phyloP scores from a whole-genome alignment of 2,329 filamentous ascomycete genomes.

The Cadophora malorum region DNA sequence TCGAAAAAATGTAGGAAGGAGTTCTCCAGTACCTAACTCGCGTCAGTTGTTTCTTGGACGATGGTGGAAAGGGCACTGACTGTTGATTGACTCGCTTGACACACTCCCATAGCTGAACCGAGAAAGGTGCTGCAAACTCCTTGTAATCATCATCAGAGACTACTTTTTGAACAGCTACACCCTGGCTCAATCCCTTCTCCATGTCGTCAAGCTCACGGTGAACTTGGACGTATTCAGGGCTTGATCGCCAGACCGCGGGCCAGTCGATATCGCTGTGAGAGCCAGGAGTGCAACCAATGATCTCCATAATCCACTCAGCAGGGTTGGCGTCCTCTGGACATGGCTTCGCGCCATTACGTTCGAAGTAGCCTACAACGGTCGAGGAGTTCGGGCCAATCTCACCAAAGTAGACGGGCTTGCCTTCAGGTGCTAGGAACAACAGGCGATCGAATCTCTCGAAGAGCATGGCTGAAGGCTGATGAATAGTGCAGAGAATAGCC shows the following conservation, averaged over 20 bases:
- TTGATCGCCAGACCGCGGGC: conserved; percentile 64
- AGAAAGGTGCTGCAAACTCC: conserved; percentile 68
- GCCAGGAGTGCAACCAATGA: conserved; percentile 64
- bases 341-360: conserved; percentile 67
- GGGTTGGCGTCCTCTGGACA: conserved; percentile 76
- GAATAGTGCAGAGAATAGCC: conserved; percentile 92
- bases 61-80: background rate
- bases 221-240: conserved; percentile 50
- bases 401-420: conserved; percentile 50
- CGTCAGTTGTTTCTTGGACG: background rate
- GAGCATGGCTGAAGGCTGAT: conserved; percentile 90
- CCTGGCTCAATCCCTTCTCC: conserved; percentile 46
- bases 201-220: conserved; percentile 58
- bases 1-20: conserved; percentile 59
- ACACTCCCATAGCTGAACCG: conserved; percentile 59
- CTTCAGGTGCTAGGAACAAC: conserved; percentile 64
- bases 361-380: conserved; percentile 75
- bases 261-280: conserved; percentile 67
- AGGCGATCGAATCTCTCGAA: conserved; percentile 89
- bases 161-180: background rate
- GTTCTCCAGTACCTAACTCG: conserved; percentile 60
- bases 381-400: conserved; percentile 74
- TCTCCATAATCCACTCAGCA: conserved; percentile 78
- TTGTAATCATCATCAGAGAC: conserved; percentile 51
- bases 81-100: conserved; percentile 64